Conservation (phyloP, 2,329 filamentous ascomycete genomes). For the Aschersonia sp. region DNA sequence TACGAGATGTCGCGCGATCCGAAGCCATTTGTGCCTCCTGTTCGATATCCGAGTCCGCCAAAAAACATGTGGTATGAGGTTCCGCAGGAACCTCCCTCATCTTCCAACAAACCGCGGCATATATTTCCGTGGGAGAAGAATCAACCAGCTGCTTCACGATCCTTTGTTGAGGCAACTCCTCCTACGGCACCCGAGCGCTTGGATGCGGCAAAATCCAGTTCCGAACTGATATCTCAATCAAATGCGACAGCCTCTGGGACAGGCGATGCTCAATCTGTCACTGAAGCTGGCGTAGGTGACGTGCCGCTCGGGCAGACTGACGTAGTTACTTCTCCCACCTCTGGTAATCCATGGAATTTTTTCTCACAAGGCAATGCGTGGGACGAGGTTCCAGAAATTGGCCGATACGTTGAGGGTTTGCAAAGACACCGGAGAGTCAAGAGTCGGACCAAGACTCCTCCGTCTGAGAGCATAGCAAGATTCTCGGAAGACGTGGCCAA, state of each 20-base stretch:
- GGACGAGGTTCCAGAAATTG: constrained; percentile 84
- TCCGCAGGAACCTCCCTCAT: constrained; percentile 46
- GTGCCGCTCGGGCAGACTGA: neutral
- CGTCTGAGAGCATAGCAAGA: neutral
- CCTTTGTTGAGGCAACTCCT: constrained; percentile 29
- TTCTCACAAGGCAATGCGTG: constrained; percentile 78
- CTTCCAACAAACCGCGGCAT: constrained; percentile 41
- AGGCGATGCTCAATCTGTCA: neutral
- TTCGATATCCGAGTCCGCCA: constrained; percentile 67
- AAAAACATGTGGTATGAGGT: constrained; percentile 82
- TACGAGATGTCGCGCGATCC: constrained; percentile 76
- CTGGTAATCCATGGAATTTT: constrained; percentile 49
- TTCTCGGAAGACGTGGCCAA: neutral
- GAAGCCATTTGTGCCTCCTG: constrained; percentile 62
- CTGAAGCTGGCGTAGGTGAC: neutral
- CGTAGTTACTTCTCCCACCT: neutral
- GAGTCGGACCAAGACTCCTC: constrained; percentile 10
- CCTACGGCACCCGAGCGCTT: constrained; percentile 11
- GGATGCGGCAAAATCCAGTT: constrained; percentile 6
- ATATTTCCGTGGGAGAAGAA: constrained; percentile 87
- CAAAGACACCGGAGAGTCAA: constrained; percentile 40
- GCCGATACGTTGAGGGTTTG: constrained; percentile 69
- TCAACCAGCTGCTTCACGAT: constrained; percentile 46
- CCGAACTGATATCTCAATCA: neutral
- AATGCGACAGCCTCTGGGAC: neutral